phyloP scores from a whole-genome alignment of 257 asterid species.

The Lantana camara region DNA sequence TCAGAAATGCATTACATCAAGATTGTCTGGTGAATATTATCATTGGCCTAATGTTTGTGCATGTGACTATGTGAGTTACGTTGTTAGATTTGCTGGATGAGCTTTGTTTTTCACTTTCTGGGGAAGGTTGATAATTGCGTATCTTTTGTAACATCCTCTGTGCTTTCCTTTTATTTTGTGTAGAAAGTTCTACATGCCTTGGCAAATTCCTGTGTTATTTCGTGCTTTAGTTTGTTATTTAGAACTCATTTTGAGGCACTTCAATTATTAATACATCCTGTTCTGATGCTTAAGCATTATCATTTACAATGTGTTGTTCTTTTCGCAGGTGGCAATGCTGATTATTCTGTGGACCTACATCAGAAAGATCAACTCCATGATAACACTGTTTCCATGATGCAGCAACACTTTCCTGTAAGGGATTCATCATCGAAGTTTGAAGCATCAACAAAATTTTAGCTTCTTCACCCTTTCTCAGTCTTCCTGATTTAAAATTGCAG shows the following conservation, averaged over 20 bases:
- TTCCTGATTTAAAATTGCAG: constrained; percentile 48
- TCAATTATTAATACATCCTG: neutral
- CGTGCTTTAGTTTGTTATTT: constrained; percentile 13
- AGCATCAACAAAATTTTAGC: constrained; percentile 9
- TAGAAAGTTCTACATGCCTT: constrained; percentile 1
- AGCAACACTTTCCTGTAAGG: constrained; percentile 85
- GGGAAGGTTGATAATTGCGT: neutral
- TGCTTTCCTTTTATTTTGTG: constrained; percentile 9
- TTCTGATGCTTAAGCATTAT: constrained; percentile 6
- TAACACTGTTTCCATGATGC: constrained; percentile 82
- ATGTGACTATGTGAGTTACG: neutral
- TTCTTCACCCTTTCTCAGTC: constrained; percentile 20
- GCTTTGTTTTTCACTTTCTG: neutral
- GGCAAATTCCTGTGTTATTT: neutral
- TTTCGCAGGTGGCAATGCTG: constrained; percentile 79
- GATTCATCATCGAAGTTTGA: constrained; percentile 24
- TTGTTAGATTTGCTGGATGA: constrained; percentile 12
- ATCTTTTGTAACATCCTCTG: constrained; percentile 10
- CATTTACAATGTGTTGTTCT: constrained; percentile 26
- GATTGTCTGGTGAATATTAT: constrained; percentile 17
- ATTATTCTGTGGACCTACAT: constrained; percentile 77
- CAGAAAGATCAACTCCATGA: constrained; percentile 95
- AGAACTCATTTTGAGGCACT: neutral
- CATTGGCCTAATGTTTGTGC: constrained; percentile 1
- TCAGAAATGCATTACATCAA: constrained; percentile 6